Percentiles rank a stretch among this genome's conserved stretches.
Evolutionary conservation across 352 stramenopile species (phyloP).

Genomic region (Pythium monospermum): DNA sequence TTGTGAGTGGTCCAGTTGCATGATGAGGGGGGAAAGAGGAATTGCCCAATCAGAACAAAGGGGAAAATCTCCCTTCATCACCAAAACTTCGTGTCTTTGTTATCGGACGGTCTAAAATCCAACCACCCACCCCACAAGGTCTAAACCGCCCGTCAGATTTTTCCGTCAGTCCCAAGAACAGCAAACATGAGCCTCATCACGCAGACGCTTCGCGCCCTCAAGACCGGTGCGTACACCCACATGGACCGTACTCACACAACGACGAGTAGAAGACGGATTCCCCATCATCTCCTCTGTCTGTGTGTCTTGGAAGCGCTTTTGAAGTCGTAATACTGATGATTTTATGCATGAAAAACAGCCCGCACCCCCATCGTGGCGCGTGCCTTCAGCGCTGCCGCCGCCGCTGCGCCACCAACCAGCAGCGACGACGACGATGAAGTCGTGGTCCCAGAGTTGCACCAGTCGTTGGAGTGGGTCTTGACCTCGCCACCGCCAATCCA

Average conservation of each 20-base stretch:
- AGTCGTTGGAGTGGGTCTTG: slow-evolving; percentile 85
- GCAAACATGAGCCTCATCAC: slow-evolving; percentile 74
- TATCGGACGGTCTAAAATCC: slow-evolving; percentile 18
- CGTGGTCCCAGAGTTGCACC: slow-evolving; percentile 75
- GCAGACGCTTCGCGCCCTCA: slow-evolving; percentile 72
- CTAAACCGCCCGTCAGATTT: slow-evolving; percentile 30
- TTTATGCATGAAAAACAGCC: slow-evolving; percentile 33
- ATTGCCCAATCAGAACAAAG: slow-evolving; percentile 5
- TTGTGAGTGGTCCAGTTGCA: neutral
- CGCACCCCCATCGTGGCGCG: slow-evolving; percentile 42
- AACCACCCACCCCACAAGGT: no score
- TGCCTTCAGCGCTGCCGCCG: slow-evolving; percentile 50
- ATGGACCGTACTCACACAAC: neutral
- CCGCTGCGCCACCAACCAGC: slow-evolving; percentile 32
- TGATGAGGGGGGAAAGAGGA: slow-evolving; percentile 1
- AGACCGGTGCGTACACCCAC: slow-evolving; percentile 50
- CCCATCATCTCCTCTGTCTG: neutral
- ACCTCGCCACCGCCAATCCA: slow-evolving; percentile 79
- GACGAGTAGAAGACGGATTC: neutral
- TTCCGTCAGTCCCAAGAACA: slow-evolving; percentile 25
- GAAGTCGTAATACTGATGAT: neutral
- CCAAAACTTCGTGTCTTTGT: slow-evolving; percentile 28
- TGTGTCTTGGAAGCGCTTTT: neutral
- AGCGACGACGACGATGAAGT: slow-evolving; percentile 71
- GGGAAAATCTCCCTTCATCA: no score